phyloP scores from a whole-genome alignment of 1,284 basidiomycete genomes.

The Trametes pubescens region DNA sequence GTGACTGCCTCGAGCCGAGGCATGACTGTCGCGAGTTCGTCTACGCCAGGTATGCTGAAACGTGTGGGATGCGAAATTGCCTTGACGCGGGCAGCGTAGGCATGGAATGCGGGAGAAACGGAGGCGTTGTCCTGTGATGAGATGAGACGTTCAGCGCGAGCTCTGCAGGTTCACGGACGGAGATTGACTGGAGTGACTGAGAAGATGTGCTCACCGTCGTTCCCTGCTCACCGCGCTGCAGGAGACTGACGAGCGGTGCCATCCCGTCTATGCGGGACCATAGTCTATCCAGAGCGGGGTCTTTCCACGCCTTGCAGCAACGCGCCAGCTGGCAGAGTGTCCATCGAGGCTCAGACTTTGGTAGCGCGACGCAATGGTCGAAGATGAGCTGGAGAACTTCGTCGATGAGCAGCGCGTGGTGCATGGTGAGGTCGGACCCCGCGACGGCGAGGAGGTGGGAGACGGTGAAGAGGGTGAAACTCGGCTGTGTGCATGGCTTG shows the following conservation, averaged over 20 bases:
- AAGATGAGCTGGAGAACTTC: conserved; percentile 59
- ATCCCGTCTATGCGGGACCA: conserved; percentile 57
- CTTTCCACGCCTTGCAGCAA: conserved; percentile 60
- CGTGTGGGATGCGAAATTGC: conserved; percentile 8
- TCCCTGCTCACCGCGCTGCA: conserved; percentile 39
- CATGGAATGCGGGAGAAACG: not conserved
- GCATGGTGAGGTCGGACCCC: conserved; percentile 46
- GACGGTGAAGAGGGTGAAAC: not conserved
- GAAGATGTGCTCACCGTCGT: not conserved
- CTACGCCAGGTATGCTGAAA: not conserved
- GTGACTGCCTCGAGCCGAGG: conserved; percentile 49
- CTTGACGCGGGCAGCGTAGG: conserved; percentile 11
- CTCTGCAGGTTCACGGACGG: no score
- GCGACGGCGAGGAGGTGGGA: not conserved
- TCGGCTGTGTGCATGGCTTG: conserved; percentile 15
- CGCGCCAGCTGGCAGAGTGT: conserved; percentile 38
- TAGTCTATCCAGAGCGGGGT: conserved; percentile 61
- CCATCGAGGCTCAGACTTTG: conserved; percentile 30
- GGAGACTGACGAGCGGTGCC: conserved; percentile 55
- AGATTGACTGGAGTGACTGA: not conserved
- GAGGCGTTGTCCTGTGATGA: conserved; percentile 1
- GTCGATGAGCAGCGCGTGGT: conserved; percentile 58
- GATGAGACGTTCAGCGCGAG: not conserved
- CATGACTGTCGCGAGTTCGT: conserved; percentile 29
- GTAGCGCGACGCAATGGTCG: conserved; percentile 43